phyloP scores from a whole-genome alignment of 345 rosid species.

The Citrus australasica region DNA sequence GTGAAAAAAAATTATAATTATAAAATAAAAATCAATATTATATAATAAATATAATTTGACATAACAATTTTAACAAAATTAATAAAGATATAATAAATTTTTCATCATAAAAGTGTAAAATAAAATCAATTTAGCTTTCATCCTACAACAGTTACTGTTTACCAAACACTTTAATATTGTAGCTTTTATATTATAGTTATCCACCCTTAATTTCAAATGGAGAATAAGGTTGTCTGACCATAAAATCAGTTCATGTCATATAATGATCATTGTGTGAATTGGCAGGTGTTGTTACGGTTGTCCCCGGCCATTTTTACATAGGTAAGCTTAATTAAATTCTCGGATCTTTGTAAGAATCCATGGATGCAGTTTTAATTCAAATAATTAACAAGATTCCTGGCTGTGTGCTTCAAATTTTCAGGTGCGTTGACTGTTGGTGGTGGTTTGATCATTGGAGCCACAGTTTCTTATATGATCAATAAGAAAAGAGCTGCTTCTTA shows the following conservation, averaged over 20 bases:
- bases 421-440: not conserved
- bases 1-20: no score
- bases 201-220: fast-evolving
- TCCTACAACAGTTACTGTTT: fast-evolving
- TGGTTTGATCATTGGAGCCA: not conserved
- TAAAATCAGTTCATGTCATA: no score
- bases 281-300: not conserved
- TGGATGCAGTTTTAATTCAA: not conserved
- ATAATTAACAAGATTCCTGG: not conserved
- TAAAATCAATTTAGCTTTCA: no score
- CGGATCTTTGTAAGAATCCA: not conserved
- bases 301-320: not conserved
- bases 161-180: no score
- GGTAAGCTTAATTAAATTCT: not conserved
- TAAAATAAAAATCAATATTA: no score
- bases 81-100: no score
- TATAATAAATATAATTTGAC: no score
- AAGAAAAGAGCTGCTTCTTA: not conserved
- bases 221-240: no score
- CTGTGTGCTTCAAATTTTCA: not conserved
- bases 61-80: no score
- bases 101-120: no score
- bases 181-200: fast-evolving
- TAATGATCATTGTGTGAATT: not conserved
- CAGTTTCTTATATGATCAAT: not conserved